Percentiles rank a stretch among this genome's conserved stretches.
Evolutionary conservation across 331 rosid species (phyloP).

Genomic region (Rosa hybrid): DNA sequence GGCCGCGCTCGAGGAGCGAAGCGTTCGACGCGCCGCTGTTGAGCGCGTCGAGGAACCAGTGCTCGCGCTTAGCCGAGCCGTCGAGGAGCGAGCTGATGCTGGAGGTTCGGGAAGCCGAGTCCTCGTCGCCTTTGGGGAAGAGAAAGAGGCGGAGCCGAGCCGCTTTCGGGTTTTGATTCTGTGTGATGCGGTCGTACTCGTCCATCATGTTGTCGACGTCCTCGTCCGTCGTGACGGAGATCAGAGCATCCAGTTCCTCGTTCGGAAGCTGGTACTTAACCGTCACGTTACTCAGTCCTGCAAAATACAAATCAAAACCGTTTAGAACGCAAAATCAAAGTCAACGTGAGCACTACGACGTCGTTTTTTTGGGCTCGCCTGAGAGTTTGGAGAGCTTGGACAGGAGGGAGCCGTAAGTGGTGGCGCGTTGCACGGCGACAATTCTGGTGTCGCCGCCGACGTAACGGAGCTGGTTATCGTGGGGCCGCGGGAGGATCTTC

Average conservation of each 20-base stretch:
- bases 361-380: conserved; percentile 28
- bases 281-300: conserved; percentile 62
- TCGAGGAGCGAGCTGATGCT: conserved; percentile 78
- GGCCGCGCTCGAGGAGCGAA: conserved; percentile 65
- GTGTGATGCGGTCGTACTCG: conserved; percentile 77
- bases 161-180: conserved; percentile 64
- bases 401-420: conserved; percentile 63
- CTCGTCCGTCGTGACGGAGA: conserved; percentile 83
- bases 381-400: conserved; percentile 78
- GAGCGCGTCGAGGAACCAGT: conserved; percentile 88
- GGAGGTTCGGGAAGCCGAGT: conserved; percentile 56
- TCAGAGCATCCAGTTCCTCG: conserved; percentile 93
- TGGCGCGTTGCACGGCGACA: conserved; percentile 67
- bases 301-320: background rate
- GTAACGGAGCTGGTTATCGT: conserved; percentile 91
- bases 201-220: conserved; percentile 99
- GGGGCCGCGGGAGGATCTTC: conserved; percentile 80
- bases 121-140: conserved; percentile 44
- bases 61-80: conserved; percentile 81
- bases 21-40: conserved; percentile 48
- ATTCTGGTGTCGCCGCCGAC: conserved; percentile 97
- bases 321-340: background rate
- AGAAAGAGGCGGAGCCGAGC: conserved; percentile 85
- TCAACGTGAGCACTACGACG: background rate
- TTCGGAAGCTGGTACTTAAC: conserved; percentile 96